phyloP scores from a whole-genome alignment of 768 basidiomycete species.

The Mycena floridula region DNA sequence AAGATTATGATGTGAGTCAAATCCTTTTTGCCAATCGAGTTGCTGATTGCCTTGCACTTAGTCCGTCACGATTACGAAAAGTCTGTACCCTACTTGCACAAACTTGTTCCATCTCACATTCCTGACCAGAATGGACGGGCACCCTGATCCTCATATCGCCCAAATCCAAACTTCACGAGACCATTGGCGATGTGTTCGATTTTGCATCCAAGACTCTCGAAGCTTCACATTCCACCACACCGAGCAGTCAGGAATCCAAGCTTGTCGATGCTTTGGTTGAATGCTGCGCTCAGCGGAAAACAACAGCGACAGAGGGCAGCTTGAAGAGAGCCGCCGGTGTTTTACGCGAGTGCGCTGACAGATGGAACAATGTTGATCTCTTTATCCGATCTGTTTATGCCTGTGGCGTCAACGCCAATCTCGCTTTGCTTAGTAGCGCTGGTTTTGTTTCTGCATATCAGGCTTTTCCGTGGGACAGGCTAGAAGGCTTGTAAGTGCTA shows the following conservation, averaged over 20 bases:
- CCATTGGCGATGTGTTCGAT: not conserved
- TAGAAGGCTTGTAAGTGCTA: slow-evolving; percentile 12
- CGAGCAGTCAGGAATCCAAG: slow-evolving; percentile 7
- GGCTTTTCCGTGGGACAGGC: slow-evolving; percentile 10
- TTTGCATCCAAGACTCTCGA: not conserved
- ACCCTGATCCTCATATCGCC: too few species aligned
- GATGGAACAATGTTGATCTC: slow-evolving; percentile 10
- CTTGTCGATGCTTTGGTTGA: not conserved
- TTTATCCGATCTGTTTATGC: slow-evolving; percentile 6
- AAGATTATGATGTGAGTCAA: too few species aligned
- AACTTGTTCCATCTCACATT: too few species aligned
- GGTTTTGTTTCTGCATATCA: slow-evolving; percentile 14
- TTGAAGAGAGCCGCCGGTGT: slow-evolving; percentile 2
- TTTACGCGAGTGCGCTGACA: slow-evolving; percentile 10
- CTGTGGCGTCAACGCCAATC: slow-evolving; percentile 9
- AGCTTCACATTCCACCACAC: slow-evolving; percentile 4
- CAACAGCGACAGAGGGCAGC: not conserved
- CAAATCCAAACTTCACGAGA: too few species aligned
- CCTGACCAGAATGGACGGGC: too few species aligned
- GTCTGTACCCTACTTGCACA: too few species aligned
- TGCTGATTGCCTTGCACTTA: too few species aligned
- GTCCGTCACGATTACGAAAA: too few species aligned
- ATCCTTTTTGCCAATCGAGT: too few species aligned
- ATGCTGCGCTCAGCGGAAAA: not conserved
- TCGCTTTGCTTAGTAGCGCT: slow-evolving; percentile 7